Percentiles rank a stretch among this genome's conserved stretches.
Evolutionary conservation across 257 asterid genomes (phyloP).

Genomic region (Linaria vulgaris): DNA sequence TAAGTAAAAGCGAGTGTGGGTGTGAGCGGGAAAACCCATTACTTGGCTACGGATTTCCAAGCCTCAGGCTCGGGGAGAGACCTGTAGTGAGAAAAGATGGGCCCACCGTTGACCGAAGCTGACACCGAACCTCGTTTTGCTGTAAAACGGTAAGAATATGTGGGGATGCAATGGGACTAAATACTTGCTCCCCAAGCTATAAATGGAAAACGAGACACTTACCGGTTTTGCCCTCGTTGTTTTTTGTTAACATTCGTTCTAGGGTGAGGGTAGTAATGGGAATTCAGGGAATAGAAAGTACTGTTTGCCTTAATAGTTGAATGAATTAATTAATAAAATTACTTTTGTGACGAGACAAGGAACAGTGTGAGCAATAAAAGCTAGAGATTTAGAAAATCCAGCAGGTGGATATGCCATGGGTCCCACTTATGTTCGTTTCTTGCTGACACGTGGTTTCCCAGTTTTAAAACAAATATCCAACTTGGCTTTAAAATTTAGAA

Average conservation of each 20-base stretch:
- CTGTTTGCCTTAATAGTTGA: no score
- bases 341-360: no score
- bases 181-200: constrained; percentile 77
- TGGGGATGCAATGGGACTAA: constrained; percentile 22
- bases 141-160: constrained; percentile 32
- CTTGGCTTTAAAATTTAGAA: no score
- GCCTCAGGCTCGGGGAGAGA: constrained; percentile 36
- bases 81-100: constrained; percentile 24
- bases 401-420: constrained; percentile 22
- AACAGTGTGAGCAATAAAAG: no score
- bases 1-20: constrained; percentile 52
- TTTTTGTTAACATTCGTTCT: neutral
- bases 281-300: no score
- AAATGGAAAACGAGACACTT: constrained; percentile 14
- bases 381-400: constrained; percentile 1
- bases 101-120: constrained; percentile 60
- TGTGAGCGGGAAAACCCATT: constrained; percentile 48
- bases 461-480: no score
- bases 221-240: constrained; percentile 17
- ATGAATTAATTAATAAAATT: no score
- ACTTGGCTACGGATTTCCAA: constrained; percentile 32
- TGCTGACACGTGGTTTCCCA: no score
- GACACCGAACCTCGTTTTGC: constrained; percentile 41
- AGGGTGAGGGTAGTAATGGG: constrained; percentile 18
- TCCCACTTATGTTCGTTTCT: no score